These are phyloP conservation scores for Wilcoxina mikolae DNA, from an alignment of 495 filamentous ascomycete species.

Conservation along the genomic window DNA sequence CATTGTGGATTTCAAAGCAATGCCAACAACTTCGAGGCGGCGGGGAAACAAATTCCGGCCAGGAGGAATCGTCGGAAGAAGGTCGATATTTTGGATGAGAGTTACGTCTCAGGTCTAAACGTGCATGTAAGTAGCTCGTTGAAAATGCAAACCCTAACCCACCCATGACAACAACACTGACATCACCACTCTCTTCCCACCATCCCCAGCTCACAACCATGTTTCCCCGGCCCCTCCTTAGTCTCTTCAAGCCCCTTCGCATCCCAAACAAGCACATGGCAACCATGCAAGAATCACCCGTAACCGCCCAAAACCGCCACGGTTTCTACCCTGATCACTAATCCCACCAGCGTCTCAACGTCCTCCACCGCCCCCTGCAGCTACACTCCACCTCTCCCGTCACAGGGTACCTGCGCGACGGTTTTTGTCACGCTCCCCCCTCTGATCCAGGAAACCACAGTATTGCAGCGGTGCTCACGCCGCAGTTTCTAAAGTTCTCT, in stretches of 20 bases:
- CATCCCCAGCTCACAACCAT: background rate
- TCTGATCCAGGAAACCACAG: slow-evolving; percentile 38
- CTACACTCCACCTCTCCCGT: slow-evolving; percentile 42
- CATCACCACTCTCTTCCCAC: background rate
- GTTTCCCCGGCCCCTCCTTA: background rate
- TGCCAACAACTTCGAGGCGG: too few relatives aligned
- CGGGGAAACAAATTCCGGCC: background rate
- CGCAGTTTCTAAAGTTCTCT: slow-evolving; percentile 46
- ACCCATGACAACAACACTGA: background rate
- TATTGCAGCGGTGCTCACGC: slow-evolving; percentile 40
- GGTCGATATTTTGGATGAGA: background rate
- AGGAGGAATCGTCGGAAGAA: background rate
- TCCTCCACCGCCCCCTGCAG: slow-evolving; percentile 42
- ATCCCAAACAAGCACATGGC: background rate
- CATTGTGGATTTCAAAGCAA: too few relatives aligned
- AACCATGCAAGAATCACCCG: background rate
- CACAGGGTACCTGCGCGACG: slow-evolving; percentile 47
- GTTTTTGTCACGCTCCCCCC: slow-evolving; percentile 40
- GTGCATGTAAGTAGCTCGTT: background rate
- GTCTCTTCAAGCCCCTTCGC: background rate
- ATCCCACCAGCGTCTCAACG: slow-evolving; percentile 21
- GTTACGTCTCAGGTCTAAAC: background rate
- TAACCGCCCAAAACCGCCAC: background rate
- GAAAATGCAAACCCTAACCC: background rate
- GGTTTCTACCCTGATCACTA: background rate